Base-by-base conservation (phyloP, 169 alveolate species). In the Babesia ovata region DNA sequence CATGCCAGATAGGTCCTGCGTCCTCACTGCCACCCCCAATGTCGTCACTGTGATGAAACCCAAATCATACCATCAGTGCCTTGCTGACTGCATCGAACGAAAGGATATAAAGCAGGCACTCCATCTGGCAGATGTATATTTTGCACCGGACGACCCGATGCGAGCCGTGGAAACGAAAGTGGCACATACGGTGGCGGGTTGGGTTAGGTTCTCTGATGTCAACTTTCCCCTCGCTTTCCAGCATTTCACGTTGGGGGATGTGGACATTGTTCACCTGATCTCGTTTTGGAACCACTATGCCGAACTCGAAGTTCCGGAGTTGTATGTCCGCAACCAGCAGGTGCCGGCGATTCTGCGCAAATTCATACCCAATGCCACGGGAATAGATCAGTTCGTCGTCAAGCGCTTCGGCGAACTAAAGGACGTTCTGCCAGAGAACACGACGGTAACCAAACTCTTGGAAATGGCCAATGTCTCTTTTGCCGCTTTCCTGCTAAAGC, bases 131-230 rank as follows among this genome's bases (percentile, higher is more conserved):
- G 65, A 60, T n/a, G 66, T 82, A 24, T 82, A 82, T 33, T 79
- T 79, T 28, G 39, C 85, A 17, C 48, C 66, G 14, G 74, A 49
- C 22, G 76, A 82, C 53, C 81, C 73, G 24, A n/a, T 22, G 21
- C 29, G 17, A 29, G n/a, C 19, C n/a, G 48, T 52, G 39, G 89
- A 82, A 28, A 50, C 24, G 57, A 74, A 44, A n/a, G 39, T 71
- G 17, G 71, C 77, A n/a, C 89, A 82, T 36, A 73, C 85, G 3
- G 48, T 73, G n/a, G 84, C 85, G 26, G 89, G 89, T 17, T 82
- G 84, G 89, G 58, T 74, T 33, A 42, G 71, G 24, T 82, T 82
- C 85, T 14, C 52, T 14, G 71, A 74, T 22, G 54, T 82, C 24
- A 73, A 69, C 56, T 82, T 82, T 54, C 85, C 89, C 22, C 14